These are phyloP conservation scores for Plasmodiophora brassicae DNA, from an alignment of 208 protist species.

Conservation along the genomic window DNA sequence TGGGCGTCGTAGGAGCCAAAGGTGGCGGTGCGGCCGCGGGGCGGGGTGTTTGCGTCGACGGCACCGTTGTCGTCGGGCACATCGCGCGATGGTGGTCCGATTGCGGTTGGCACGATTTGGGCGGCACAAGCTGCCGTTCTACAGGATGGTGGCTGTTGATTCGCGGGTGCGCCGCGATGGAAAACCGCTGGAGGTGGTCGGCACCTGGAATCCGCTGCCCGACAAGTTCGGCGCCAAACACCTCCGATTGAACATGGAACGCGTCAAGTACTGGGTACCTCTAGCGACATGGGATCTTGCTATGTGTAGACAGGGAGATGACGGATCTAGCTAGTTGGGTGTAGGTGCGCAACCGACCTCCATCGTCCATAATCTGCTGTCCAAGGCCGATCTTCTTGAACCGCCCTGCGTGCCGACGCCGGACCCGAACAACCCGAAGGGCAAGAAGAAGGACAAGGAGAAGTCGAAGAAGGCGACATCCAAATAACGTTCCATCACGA, in stretches of 20 bases:
- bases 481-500: too few species aligned
- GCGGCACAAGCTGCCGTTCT: neutral
- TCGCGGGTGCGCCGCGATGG: neutral
- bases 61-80: too few species aligned
- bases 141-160: neutral
- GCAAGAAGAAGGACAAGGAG: neutral
- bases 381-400: neutral
- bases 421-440: neutral
- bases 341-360: neutral
- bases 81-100: neutral
- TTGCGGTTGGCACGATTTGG: neutral
- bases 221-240: constrained; percentile 11
- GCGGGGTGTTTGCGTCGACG: too few species aligned
- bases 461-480: neutral
- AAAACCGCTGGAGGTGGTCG: neutral
- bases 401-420: neutral
- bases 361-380: neutral
- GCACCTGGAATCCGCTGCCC: neutral
- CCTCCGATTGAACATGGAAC: neutral
- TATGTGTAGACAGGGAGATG: too few species aligned
- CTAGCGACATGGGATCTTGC: too few species aligned
- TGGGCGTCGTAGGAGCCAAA: too few species aligned
- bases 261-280: constrained; percentile 12
- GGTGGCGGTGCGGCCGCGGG: too few species aligned
- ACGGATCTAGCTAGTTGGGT: neutral